These are phyloP conservation scores for Protomyces gravidus DNA, from an alignment of 1,139 yeast genomes.

Conservation along the genomic window DNA sequence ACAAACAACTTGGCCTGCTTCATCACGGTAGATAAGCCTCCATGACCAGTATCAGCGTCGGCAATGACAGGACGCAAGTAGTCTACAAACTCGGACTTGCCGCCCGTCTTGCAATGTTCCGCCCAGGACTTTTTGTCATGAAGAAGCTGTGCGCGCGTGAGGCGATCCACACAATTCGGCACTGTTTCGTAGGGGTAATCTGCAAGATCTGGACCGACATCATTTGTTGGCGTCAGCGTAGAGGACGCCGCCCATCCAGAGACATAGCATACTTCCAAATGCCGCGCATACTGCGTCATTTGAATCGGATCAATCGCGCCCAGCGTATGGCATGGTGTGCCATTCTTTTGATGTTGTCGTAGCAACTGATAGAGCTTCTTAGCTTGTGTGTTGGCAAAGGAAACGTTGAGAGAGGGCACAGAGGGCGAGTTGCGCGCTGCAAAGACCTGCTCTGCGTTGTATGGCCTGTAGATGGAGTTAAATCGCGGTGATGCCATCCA, in stretches of 20 bases:
- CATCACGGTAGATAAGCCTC: conserved; percentile 62
- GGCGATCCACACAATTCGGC: conserved; percentile 59
- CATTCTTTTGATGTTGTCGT: conserved; percentile 44
- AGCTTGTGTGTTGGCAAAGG: conserved; percentile 50
- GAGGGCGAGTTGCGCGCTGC: conserved; percentile 50
- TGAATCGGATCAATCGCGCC: conserved; percentile 64
- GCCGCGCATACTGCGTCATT: conserved; percentile 52
- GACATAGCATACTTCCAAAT: conserved; percentile 55
- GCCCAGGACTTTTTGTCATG: conserved; percentile 54
- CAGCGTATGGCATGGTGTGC: conserved; percentile 53
- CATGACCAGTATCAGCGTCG: conserved; percentile 66
- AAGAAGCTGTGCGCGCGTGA: conserved; percentile 56
- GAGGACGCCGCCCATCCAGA: conserved; percentile 62
- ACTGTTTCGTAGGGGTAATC: conserved; percentile 65
- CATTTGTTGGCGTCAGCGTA: conserved; percentile 54
- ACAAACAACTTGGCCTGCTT: conserved; percentile 60
- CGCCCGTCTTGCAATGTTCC: conserved; percentile 38
- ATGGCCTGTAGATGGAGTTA: conserved; percentile 50
- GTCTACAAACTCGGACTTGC: conserved; percentile 42
- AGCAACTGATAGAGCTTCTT: conserved; percentile 50
- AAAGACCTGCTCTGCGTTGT: conserved; percentile 53
- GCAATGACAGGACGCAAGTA: conserved; percentile 61
- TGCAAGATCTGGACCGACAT: conserved; percentile 59
- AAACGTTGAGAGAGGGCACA: conserved; percentile 46
- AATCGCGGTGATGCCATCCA: conserved; percentile 57